Base-by-base conservation (phyloP, 768 basidiomycete species). In the Strobilomyces confusus region DNA sequence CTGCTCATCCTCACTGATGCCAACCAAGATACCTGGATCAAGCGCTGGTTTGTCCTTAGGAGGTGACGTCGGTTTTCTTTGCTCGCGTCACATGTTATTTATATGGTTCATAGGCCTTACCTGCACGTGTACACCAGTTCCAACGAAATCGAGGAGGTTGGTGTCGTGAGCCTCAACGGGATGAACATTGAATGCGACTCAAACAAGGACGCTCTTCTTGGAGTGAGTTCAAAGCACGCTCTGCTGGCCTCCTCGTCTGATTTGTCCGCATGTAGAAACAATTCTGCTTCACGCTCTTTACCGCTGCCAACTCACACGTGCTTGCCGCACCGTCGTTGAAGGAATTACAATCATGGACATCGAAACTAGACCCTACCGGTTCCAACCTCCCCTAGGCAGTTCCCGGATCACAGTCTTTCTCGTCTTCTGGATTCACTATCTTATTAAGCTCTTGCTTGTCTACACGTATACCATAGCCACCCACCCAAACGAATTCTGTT, bases 211-310 rank as follows among this genome's bases (percentile, higher is more conserved):
- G 73, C 73, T n/a, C 76, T 97, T 30, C 79, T 94, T 30, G 92
- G 89, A 62, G 94, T 93, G 68, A 71, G 90, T 57, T 49, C 20
- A 44, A 12, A 17, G 19, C 48, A 19, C 29, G n/a, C 6, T 1
- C 9, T 19, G 20, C 26, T 26, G 13, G 26, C 13, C 8, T 40
- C 29, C 33, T 53, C 12, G 17, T 36, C 51, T 61, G 37, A 58
- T 46, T 15, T 45, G 9, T 52, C 42, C 45, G 49, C 20, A 44
- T 25, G 29, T 65, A 94, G 93, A 90, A 86, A 78, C 83, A 78
- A 32, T 87, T 84, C 69, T 87, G 86, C 14, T 95, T 97, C 71
- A 93, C 91, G 13, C 79, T 97, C 30, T 95, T 95, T 71, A 94
- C 94, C 2, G 78, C 90, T 13, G 89, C 90, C 9, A 95, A 97